Conservation (phyloP, 768 basidiomycete genomes). For the Tulasnella sp. region DNA sequence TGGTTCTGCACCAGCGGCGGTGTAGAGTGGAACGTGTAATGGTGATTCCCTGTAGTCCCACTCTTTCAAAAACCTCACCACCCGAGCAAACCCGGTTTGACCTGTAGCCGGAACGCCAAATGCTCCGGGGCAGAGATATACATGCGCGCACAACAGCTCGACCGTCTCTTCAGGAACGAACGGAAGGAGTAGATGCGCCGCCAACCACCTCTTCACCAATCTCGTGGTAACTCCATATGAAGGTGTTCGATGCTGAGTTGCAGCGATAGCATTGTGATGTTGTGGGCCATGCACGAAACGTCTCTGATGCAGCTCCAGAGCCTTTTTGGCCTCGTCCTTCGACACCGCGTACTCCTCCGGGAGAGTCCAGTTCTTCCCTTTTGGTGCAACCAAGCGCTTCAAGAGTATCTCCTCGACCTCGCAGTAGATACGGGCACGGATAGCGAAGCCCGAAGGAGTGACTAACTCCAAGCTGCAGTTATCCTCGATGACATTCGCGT, state of each 20-base stretch:
- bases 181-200: slow-evolving; percentile 74
- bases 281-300: slow-evolving; percentile 74
- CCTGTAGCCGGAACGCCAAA: slow-evolving; percentile 29
- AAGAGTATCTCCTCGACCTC: slow-evolving; percentile 78
- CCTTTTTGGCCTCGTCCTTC: slow-evolving; percentile 47
- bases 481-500: slow-evolving; percentile 60
- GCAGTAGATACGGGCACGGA: slow-evolving; percentile 78
- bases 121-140: slow-evolving; percentile 61
- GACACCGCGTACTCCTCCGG: slow-evolving; percentile 44
- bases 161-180: slow-evolving; percentile 74
- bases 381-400: slow-evolving; percentile 42
- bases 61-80: slow-evolving; percentile 65
- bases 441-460: slow-evolving; percentile 81
- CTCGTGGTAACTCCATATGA: slow-evolving; percentile 83
- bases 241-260: slow-evolving; percentile 70
- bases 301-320: slow-evolving; percentile 57
- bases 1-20: slow-evolving; percentile 35
- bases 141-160: slow-evolving; percentile 76
- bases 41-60: slow-evolving; percentile 67
- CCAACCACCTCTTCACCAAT: slow-evolving; percentile 89
- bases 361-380: slow-evolving; percentile 34
- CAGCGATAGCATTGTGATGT: slow-evolving; percentile 79
- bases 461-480: slow-evolving; percentile 69
- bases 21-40: slow-evolving; percentile 69
- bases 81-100: slow-evolving; percentile 58